Percentiles rank a stretch among this genome's conserved stretches.
Evolutionary conservation across 441 rosid genomes (phyloP).

Genomic region (Euphorbia corollata): DNA sequence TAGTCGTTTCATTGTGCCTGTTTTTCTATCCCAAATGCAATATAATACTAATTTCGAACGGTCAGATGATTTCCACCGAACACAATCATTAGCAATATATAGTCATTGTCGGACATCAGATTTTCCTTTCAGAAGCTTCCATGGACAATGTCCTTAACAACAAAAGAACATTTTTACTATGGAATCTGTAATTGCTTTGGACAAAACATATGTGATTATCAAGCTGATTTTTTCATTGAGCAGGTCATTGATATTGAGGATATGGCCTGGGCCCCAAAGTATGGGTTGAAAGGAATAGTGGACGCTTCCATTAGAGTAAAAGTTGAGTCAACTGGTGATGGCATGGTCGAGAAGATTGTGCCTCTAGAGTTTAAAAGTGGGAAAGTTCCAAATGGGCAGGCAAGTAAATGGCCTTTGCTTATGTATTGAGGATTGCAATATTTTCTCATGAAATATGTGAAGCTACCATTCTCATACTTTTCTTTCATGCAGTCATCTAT

Average conservation of each 20-base stretch:
- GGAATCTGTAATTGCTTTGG: neutral
- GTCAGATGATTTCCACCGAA: neutral
- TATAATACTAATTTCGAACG: neutral
- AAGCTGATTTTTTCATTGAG: slow-evolving; percentile 11
- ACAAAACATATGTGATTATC: neutral
- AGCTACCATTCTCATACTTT: slow-evolving; percentile 10
- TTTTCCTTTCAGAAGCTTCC: slow-evolving; percentile 6
- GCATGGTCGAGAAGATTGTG: slow-evolving; percentile 48
- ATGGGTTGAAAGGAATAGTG: slow-evolving; percentile 94
- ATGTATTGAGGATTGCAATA: neutral
- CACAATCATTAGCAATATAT: neutral
- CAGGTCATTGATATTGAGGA: slow-evolving; percentile 98
- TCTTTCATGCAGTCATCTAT: slow-evolving; percentile 57
- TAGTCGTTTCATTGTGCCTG: slow-evolving; percentile 21
- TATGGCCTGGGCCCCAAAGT: slow-evolving; percentile 96
- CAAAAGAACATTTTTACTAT: neutral
- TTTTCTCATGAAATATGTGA: slow-evolving; percentile 8
- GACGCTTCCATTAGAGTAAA: slow-evolving; percentile 84
- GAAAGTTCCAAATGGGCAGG: slow-evolving; percentile 76
- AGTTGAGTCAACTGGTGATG: slow-evolving; percentile 46
- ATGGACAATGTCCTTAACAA: neutral
- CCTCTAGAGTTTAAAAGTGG: slow-evolving; percentile 98
- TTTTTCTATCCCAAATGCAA: slow-evolving; percentile 3
- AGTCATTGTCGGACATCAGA: neutral
- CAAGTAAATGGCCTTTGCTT: slow-evolving; percentile 26